Evolutionary conservation across 202 grass and related monocot species (phyloP), one percentile per base, ranked within the genome.

Genomic region (Digitaria exilis): DNA sequence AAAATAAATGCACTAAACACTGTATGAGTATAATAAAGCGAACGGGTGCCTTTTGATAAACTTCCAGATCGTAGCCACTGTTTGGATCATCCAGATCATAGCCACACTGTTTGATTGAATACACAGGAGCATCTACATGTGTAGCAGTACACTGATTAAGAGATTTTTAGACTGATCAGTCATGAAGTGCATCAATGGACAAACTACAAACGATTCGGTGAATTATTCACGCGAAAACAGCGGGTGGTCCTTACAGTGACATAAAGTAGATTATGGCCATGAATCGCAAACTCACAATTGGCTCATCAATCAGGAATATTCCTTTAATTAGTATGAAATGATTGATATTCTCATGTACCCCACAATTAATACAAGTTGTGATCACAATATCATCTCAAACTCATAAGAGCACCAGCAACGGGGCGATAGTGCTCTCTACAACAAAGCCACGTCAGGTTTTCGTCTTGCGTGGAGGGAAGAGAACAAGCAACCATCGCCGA

Each of bases 361-460:
- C 64, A 59, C 22, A 76, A 28, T 32, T 37, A 52, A 71, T 64
- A 21, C 56, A 78, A 39, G 26, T 64, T 48, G 7, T 78, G 65
- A 73, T 76, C 30, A 55, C 21, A 5, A 32, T 51, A 72, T 32
- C 9, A 34, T 73, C 77, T 29, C 19, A 75, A 71, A 72, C 45
- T 52, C 73, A 79, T n/a, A 57, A 31, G 4, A 18, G n/a, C n/a
- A n/a, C n/a, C n/a, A n/a, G n/a, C n/a, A n/a, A n/a, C n/a, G 37
- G 37, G 37, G 3, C 37, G 37, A 39, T 39, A 39, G 37, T 7
- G 37, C 37, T 39, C 37, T 39, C 37, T 39, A 39, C 37, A 39
- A 39, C 4, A 39, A 3, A 39, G 7, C 37, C 37, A 39, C 37
- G 37, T 39, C 37, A 39, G 37, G 3, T 39, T 39, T 39, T 39